A percentile compares a stretch with the other conserved stretches of the same genome.
phyloP scores from a whole-genome alignment of 331 rosid species.

The Quercus phellos region DNA sequence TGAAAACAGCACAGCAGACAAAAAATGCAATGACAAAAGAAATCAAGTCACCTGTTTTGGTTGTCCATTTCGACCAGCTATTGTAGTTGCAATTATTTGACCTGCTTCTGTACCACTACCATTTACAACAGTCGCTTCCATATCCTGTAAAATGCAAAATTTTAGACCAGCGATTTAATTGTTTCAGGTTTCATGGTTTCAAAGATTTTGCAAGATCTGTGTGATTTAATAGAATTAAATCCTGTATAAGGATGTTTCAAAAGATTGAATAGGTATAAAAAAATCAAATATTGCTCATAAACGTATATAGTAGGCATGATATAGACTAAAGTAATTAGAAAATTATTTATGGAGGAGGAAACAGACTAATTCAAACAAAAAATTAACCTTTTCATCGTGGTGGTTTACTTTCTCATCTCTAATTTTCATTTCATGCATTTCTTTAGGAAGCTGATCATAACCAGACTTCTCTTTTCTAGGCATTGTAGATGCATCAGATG shows the following conservation, averaged over 20 bases:
- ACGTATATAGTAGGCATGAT: neutral
- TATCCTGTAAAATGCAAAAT: conserved; percentile 43
- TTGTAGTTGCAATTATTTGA: conserved; percentile 69
- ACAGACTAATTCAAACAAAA: neutral
- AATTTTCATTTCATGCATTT: conserved; percentile 67
- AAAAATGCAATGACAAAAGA: neutral
- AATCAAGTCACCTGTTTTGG: conserved; percentile 64
- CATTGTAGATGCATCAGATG: conserved; percentile 35
- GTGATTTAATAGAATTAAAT: neutral
- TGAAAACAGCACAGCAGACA: neutral
- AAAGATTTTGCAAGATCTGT: neutral
- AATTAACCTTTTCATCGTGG: conserved; percentile 56
- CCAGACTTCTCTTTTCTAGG: conserved; percentile 45
- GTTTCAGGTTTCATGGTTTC: neutral
- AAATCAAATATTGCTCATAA: neutral
- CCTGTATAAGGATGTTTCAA: neutral
- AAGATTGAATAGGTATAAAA: neutral
- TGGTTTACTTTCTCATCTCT: conserved; percentile 51
- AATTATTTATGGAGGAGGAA: neutral
- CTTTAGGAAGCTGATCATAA: conserved; percentile 64
- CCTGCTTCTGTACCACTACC: conserved; percentile 86
- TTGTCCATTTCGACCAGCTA: conserved; percentile 71
- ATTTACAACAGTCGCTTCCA: conserved; percentile 53
- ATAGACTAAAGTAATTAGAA: conserved; percentile 2
- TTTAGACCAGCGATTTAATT: neutral